Conservation (phyloP, 2,329 filamentous ascomycete genomes). For the Berkeleyomyces rouxiae region DNA sequence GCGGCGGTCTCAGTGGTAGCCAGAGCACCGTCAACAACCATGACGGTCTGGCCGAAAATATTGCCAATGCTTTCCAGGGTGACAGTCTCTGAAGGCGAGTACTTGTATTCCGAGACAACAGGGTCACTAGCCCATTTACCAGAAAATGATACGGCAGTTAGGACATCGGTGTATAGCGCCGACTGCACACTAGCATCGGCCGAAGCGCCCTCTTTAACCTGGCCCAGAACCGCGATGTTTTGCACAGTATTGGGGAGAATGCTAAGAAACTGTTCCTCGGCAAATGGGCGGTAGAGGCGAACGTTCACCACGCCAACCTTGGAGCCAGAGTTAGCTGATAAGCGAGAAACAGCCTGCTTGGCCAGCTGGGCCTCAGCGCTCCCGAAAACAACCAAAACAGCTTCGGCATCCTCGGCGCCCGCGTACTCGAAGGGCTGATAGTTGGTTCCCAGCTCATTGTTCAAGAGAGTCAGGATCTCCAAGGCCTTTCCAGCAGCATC, state of each 20-base stretch:
- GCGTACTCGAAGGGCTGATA: slow-evolving; percentile 91
- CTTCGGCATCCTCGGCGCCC: slow-evolving; percentile 63
- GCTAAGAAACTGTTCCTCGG: slow-evolving; percentile 83
- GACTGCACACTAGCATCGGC: slow-evolving; percentile 64
- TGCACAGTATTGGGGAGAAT: slow-evolving; percentile 58
- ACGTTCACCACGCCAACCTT: slow-evolving; percentile 83
- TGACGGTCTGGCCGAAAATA: slow-evolving; percentile 33
- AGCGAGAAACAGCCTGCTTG: slow-evolving; percentile 57
- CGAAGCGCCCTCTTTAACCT: slow-evolving; percentile 60
- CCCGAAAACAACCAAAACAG: slow-evolving; percentile 81
- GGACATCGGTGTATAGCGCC: slow-evolving; percentile 78
- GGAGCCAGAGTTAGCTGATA: slow-evolving; percentile 49
- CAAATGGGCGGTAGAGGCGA: slow-evolving; percentile 84
- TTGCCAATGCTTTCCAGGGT: slow-evolving; percentile 38
- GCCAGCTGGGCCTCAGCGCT: slow-evolving; percentile 78
- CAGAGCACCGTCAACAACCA: slow-evolving; percentile 33
- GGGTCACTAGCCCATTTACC: slow-evolving; percentile 46
- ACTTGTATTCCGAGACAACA: slow-evolving; percentile 71
- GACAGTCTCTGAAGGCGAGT: slow-evolving; percentile 48
- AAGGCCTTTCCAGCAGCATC: slow-evolving; percentile 57
- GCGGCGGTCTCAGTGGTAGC: slow-evolving; percentile 26
- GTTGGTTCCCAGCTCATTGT: slow-evolving; percentile 80
- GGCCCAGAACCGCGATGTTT: slow-evolving; percentile 72
- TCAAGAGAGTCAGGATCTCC: slow-evolving; percentile 57
- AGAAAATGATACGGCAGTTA: slow-evolving; percentile 70